phyloP scores from a whole-genome alignment of 345 rosid genomes.

The Brassica rapa region DNA sequence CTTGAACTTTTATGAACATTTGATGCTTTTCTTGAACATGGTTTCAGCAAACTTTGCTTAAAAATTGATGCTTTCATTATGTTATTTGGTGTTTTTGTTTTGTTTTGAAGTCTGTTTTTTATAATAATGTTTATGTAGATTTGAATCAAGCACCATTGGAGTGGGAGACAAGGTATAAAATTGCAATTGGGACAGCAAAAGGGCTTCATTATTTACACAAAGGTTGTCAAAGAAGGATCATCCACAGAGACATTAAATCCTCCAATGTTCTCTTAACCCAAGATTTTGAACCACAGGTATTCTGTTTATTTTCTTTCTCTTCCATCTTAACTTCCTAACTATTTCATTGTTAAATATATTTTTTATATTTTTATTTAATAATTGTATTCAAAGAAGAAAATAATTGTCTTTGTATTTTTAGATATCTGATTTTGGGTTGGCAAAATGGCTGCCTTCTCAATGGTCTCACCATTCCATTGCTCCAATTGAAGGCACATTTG shows the following conservation, averaged over 20 bases:
- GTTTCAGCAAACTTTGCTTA: background rate
- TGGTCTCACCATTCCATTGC: conserved; percentile 98
- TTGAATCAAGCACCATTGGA: conserved; percentile 51
- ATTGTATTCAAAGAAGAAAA: background rate
- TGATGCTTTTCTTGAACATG: conserved; percentile 1
- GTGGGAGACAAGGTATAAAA: conserved; percentile 78
- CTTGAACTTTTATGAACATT: background rate
- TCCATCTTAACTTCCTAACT: background rate
- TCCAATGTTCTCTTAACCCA: conserved; percentile 77
- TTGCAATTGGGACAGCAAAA: conserved; percentile 79
- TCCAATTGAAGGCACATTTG: conserved; percentile 99
- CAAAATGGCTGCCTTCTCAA: conserved; percentile 98
- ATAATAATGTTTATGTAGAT: conserved; percentile 41
- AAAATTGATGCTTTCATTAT: conserved; percentile 3
- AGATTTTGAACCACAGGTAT: conserved; percentile 75
- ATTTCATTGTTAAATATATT: background rate
- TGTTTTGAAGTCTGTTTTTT: background rate
- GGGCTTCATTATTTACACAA: conserved; percentile 89
- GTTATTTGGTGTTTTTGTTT: background rate
- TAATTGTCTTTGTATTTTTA: conserved; percentile 20
- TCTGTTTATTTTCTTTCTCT: background rate
- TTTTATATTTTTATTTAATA: background rate
- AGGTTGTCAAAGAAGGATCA: conserved; percentile 89
- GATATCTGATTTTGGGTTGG: conserved; percentile 97
- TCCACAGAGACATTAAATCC: conserved; percentile 92